phyloP scores from a whole-genome alignment of 73 alveolate genomes.

The Tetrahymena elliotti region DNA sequence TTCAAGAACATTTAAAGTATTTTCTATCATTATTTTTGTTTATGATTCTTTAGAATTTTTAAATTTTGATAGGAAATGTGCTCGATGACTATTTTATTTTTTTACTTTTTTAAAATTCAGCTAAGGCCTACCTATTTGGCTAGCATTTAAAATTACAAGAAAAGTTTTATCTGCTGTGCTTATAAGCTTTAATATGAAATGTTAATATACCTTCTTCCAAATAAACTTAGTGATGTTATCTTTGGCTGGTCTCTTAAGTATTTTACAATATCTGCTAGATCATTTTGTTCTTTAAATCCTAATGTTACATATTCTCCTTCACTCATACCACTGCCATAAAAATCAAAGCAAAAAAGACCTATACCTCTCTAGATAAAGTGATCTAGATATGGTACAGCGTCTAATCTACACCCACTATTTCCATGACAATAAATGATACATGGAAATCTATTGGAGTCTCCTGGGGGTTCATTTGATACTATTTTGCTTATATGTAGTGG shows the following conservation, averaged over 20 bases:
- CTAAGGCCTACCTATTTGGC: background rate
- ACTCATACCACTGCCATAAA: conserved; percentile 12
- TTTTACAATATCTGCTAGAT: background rate
- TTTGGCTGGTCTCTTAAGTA: background rate
- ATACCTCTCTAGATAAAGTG: background rate
- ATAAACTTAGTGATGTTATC: background rate
- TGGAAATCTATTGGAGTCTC: background rate
- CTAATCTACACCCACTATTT: conserved; percentile 18
- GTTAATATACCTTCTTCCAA: background rate
- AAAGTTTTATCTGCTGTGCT: background rate
- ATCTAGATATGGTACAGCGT: background rate
- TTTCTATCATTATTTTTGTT: background rate
- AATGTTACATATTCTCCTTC: conserved; percentile 37
- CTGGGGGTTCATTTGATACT: background rate
- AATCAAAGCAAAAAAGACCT: conserved; percentile 14
- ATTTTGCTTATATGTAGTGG: background rate
- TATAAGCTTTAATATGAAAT: background rate
- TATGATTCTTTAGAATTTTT: background rate
- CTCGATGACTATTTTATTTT: background rate
- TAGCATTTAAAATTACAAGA: background rate
- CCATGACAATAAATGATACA: conserved; percentile 30
- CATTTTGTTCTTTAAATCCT: background rate
- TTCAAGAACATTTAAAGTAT: background rate
- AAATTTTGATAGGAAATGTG: background rate
- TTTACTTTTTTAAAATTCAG: background rate